Evolutionary conservation across 164 flowering plant species (phyloP).

Genomic region (Euptelea pleiosperma): DNA sequence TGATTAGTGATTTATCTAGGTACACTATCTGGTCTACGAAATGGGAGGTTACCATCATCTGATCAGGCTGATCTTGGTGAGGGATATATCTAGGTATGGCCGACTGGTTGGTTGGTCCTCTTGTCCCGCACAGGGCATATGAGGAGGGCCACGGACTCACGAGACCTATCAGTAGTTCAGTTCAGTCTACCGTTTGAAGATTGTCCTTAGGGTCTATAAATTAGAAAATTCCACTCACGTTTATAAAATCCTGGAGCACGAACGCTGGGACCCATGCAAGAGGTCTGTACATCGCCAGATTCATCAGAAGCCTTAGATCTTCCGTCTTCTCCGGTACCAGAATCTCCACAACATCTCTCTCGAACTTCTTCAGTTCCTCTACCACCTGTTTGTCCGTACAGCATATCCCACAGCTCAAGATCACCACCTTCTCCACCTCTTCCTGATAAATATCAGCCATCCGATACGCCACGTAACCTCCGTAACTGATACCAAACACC

Average conservation of each 20-base stretch:
- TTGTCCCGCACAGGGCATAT: no score
- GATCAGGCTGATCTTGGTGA: no score
- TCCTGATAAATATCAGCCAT: slow-evolving; percentile 44
- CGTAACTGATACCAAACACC: slow-evolving; percentile 27
- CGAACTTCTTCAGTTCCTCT: slow-evolving; percentile 22
- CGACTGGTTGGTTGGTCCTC: no score
- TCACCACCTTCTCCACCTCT: slow-evolving; percentile 42
- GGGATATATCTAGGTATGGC: no score
- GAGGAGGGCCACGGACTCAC: no score
- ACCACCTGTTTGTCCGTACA: slow-evolving; percentile 27
- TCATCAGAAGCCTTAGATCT: slow-evolving; percentile 28
- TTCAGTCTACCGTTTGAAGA: no score
- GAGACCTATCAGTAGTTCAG: no score
- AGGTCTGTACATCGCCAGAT: slow-evolving; percentile 15
- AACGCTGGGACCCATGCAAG: slow-evolving; percentile 33
- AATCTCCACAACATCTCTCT: slow-evolving; percentile 24
- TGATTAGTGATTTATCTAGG: no score
- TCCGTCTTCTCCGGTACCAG: slow-evolving; percentile 33
- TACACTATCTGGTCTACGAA: no score
- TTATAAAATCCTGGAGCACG: slow-evolving; percentile 35
- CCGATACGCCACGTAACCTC: slow-evolving; percentile 40
- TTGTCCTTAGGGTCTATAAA: no score
- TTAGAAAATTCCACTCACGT: slow-evolving; percentile 32
- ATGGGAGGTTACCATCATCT: no score
- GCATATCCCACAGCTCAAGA: slow-evolving; percentile 43